A percentile compares a stretch with the other conserved stretches of the same genome.
Evolutionary conservation across 2,329 filamentous ascomycete species (phyloP).

Genomic region (Thelonectria discophora): DNA sequence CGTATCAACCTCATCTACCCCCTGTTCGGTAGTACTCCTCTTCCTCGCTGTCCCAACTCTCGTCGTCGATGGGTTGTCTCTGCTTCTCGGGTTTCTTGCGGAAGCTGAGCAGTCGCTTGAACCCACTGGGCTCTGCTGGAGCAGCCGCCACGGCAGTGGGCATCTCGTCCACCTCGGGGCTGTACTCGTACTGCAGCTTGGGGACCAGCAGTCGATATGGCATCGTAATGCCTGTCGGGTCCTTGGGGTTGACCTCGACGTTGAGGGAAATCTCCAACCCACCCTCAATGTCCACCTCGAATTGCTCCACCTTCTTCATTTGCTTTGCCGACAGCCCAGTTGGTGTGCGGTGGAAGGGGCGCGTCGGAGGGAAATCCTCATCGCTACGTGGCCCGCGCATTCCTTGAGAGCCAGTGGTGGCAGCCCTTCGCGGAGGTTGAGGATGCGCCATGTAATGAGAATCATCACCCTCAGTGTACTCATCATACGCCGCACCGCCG

Average conservation of each 20-base stretch:
- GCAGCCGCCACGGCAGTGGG: conserved; percentile 14
- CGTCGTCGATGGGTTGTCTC: conserved; percentile 27
- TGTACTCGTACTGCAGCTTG: conserved; percentile 70
- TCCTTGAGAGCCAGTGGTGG: conserved; percentile 44
- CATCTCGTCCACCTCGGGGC: conserved; percentile 51
- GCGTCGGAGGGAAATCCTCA: conserved; percentile 30
- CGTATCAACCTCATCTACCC: conserved; percentile 7
- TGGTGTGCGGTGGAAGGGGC: conserved; percentile 72
- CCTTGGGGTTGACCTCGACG: conserved; percentile 84
- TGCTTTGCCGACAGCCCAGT: conserved; percentile 73
- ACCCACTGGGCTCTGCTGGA: conserved; percentile 41
- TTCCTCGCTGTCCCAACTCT: conserved; percentile 41
- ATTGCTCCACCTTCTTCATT: conserved; percentile 61
- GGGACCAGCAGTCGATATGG: conserved; percentile 90
- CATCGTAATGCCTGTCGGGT: conserved; percentile 87
- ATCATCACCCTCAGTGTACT: conserved; percentile 66
- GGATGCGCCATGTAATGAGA: conserved; percentile 61
- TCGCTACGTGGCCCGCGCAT: conserved; percentile 37
- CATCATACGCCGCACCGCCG: conserved; percentile 55
- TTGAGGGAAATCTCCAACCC: conserved; percentile 90
- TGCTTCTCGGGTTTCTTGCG: conserved; percentile 47
- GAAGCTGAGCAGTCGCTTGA: conserved; percentile 58
- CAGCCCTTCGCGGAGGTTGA: conserved; percentile 45
- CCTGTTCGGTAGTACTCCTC: conserved; percentile 26
- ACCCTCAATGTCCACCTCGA: conserved; percentile 78